Evolutionary conservation across 805 yeast species (phyloP), one percentile per base, ranked within the genome.

Genomic region (Geotrichum ghanense): DNA sequence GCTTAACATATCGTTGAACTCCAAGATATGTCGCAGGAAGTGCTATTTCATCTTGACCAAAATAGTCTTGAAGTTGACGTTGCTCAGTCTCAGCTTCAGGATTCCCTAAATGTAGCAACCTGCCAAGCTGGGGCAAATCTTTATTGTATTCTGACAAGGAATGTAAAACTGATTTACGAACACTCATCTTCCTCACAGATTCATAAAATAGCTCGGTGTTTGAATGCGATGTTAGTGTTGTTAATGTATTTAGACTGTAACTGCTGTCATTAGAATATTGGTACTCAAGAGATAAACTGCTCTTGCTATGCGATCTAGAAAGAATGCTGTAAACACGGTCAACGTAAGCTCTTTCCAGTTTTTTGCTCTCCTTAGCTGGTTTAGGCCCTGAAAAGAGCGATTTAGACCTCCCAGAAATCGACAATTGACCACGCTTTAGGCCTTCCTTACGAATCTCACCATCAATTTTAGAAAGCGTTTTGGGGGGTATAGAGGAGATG

Each of bases 31-130:
- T 31, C 6, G 37, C 37, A 6, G 37, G 37, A n/a, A 31, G 16
- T 6, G 37, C 37, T 6, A 31, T 19, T 31, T 31, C 37, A n/a
- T 31, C 37, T 16, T 12, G 12, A 31, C 37, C 37, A 31, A 31
- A 31, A 31, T 31, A 31, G 5, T 31, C 37, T 10, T 31, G 37
- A 5, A 31, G 17, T 19, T 31, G 37, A 7, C 37, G 10, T 19
- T 31, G 37, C 14, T 31, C 37, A 31, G 37, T n/a, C 37, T 31
- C 37, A n/a, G 37, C 17, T 31, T 31, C 19, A 31, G 37, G 17
- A n/a, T 31, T 31, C 5, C 37, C 37, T 19, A 31, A 31, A 12
- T 31, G 37, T 19, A 31, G 16, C 7, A 31, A 19, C 17, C 16
- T 31, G 4, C 37, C 37, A 16, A 31, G 16, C 17, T 31, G 37